phyloP scores from a whole-genome alignment of 306 rosid genomes.

The Malus domestica region DNA sequence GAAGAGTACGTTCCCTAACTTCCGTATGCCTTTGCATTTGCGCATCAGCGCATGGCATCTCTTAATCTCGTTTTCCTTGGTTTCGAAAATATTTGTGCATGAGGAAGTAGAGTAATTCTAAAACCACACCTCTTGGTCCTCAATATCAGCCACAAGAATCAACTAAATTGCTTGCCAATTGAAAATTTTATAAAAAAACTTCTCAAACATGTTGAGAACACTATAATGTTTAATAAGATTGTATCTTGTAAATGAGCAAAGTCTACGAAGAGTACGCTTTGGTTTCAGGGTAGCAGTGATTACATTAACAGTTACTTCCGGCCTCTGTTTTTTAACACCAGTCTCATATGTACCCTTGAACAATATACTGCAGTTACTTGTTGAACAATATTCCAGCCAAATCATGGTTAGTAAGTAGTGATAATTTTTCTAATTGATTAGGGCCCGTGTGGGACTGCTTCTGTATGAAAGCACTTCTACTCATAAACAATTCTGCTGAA shows the following conservation, averaged over 20 bases:
- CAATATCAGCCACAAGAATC: background rate
- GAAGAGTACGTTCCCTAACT: no score
- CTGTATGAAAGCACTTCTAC: no score
- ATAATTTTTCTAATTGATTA: background rate
- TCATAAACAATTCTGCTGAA: no score
- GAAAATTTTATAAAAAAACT: background rate
- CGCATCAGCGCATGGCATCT: no score
- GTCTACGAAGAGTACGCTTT: background rate
- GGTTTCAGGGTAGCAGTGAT: constrained; percentile 44
- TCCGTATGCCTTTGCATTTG: no score
- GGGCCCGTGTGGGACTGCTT: no score
- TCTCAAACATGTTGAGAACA: background rate
- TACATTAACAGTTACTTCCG: constrained; percentile 57
- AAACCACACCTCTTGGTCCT: background rate
- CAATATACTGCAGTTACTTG: constrained; percentile 25
- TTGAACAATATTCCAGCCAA: constrained; percentile 11
- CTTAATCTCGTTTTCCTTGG: background rate
- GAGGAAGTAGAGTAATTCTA: background rate
- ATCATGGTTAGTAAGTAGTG: constrained; percentile 21
- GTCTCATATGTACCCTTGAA: background rate
- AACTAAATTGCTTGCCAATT: background rate
- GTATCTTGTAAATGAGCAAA: background rate
- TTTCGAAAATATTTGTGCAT: background rate
- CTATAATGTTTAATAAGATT: background rate
- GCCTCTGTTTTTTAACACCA: constrained; percentile 26